Base-by-base conservation (phyloP, 257 asterid genomes). In the Echites panduratus region DNA sequence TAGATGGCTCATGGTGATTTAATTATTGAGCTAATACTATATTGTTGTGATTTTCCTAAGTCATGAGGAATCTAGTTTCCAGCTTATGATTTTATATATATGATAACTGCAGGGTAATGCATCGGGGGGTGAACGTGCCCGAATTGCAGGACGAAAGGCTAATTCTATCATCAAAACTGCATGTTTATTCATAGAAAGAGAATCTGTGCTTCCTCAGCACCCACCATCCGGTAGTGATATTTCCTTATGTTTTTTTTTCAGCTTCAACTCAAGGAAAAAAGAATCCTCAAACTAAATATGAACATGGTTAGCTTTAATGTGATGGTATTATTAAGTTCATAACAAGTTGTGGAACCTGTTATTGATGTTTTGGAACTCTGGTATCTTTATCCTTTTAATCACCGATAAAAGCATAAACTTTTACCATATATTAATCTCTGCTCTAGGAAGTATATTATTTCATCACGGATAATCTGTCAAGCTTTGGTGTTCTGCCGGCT, bases 71-170 rank as follows among this genome's bases (percentile, higher is more conserved):
- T 22, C 70, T 22, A 26, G 68, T 53, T 12, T 17, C 9, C 56
- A 68, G 41, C 16, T 20, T 49, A 17, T 53, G 17, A 10, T 41
- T 26, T 41, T 54, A 48, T 74, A 56, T 20, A 63, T 44, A 80
- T 68, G 72, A 58, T 76, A n/a, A 70, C 74, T 47, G 59, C 70
- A 94, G 99, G 99, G 99, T 75, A 94, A 88, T 85, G 98, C 99
- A 72, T 88, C 97, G 3, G 99, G 98, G 68, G 99, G 99, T 66
- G 95, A 89, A 66, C 92, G 97, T 76, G 99, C 99, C 41, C 86
- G 90, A 66, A 50, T 68, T 77, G 81, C 88, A 24, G 98, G 97
- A 75, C 77, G 79, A 79, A 88, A 79, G 78, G 96, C 95, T 49
- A 85, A 91, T 81, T 81, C 86, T 53, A 26, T 86, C 65, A 84